Evolutionary conservation across 2,329 filamentous ascomycete genomes (phyloP), one percentile per base, ranked within the genome.

Genomic region (Aspergillus brunneoviolaceus): DNA sequence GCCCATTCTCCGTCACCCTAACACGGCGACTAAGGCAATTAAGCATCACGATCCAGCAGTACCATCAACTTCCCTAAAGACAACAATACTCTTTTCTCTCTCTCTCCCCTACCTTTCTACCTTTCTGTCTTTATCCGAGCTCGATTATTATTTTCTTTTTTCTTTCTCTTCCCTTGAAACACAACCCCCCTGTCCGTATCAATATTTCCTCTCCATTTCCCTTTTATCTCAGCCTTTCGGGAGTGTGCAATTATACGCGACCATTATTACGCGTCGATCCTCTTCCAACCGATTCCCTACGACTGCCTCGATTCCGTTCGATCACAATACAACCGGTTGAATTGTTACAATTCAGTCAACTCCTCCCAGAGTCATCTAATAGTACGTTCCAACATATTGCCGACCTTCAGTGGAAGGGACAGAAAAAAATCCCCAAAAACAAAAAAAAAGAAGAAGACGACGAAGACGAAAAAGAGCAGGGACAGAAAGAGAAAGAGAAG

Each of bases 11-110:
- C 69, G 64, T 67, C 66, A 65, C 66, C 69, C 71, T 72, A 74
- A 74, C 66, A 69, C 39, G 68, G 67, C 64, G 66, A 73, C 74
- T 75, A 76, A 74, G 64, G 64, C 67, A 64, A 73, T 75, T 76
- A 76, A 76, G 74, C 74, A 75, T 74, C 73, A 63, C 63, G 67
- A 70, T 67, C 66, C 62, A 65, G 60, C 65, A 63, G 57, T 66
- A 58, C 51, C 55, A 58, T 51, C 63, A 60, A 45, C 61, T 60
- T 57, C 52, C 55, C 16, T 45, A n/a, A 16, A 45, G 16, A 45
- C 39, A 42, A 42, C 39, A 45, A 45, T 19, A 45, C 39, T 45
- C n/a, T 45, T 35, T n/a, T 45, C 57, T 60, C 59, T 45, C 39
- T 42, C 39, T 42, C 16, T 16, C 14, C 4, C 33, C 33, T 35